Conservation (phyloP, 2,329 filamentous ascomycete species). For the Stagonosporopsis chrysanthemi region DNA sequence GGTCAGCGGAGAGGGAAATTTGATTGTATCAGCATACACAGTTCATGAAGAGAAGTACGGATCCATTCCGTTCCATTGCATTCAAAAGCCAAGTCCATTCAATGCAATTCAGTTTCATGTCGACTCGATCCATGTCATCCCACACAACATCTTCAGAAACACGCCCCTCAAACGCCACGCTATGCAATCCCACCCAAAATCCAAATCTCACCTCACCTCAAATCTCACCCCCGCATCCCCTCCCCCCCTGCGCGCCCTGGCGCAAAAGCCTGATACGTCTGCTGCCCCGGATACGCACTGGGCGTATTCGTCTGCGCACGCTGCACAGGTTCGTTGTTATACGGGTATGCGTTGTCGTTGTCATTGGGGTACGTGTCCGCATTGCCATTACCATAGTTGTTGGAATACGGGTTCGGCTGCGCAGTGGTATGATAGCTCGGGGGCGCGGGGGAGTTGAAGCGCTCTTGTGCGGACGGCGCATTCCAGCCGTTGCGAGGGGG, state of each 20-base stretch:
- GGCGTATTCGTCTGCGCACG: neutral
- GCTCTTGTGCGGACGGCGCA: neutral
- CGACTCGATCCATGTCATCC: no score
- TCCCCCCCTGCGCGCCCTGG: constrained; percentile 14
- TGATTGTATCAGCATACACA: no score
- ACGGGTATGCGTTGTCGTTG: neutral
- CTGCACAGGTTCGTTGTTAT: constrained; percentile 1
- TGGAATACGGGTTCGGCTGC: neutral
- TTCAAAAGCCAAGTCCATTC: no score
- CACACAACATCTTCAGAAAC: no score
- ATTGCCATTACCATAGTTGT: no score
- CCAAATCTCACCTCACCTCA: no score
- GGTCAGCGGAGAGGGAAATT: no score
- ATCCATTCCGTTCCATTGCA: no score
- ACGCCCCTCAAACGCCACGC: no score
- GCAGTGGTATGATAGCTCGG: constrained; percentile 18
- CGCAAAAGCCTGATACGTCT: constrained; percentile 23
- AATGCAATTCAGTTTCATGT: no score
- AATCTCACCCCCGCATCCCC: neutral
- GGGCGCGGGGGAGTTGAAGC: constrained; percentile 8
- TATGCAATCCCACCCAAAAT: no score
- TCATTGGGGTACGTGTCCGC: neutral
- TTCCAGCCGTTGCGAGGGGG: neutral
- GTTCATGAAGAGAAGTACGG: no score
- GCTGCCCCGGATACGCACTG: constrained; percentile 24